phyloP scores from a whole-genome alignment of 2,329 filamentous ascomycete species.

The Onygenales sp. region DNA sequence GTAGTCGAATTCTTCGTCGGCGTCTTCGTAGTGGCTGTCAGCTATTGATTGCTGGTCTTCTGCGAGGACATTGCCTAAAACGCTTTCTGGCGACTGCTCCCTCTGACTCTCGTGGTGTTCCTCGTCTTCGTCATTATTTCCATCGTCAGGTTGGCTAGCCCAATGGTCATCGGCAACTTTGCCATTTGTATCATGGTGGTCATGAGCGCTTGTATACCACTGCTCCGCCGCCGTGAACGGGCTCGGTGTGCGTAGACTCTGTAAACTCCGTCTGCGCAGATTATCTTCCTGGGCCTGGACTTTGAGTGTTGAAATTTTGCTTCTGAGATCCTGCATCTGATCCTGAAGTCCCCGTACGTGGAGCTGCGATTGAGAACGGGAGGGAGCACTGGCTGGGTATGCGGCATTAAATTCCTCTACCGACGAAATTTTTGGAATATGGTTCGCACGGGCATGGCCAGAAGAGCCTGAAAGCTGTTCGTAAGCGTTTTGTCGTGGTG shows the following conservation, averaged over 20 bases:
- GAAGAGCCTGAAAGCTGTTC: neutral
- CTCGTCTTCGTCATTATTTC: neutral
- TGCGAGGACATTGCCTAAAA: neutral
- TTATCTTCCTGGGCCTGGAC: conserved; percentile 72
- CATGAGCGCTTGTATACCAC: conserved; percentile 38
- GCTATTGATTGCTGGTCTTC: conserved; percentile 22
- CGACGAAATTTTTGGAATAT: conserved; percentile 15
- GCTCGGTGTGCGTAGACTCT: conserved; percentile 64
- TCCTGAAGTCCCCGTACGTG: conserved; percentile 67
- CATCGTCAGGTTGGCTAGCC: neutral
- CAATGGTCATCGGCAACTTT: conserved; percentile 9
- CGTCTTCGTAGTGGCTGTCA: conserved; percentile 35
- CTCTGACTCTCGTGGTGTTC: neutral
- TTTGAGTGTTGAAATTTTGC: conserved; percentile 70
- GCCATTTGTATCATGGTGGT: conserved; percentile 22
- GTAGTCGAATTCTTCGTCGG: conserved; percentile 29
- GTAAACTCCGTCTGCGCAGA: conserved; percentile 65
- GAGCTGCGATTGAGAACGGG: conserved; percentile 61
- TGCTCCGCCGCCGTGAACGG: conserved; percentile 68
- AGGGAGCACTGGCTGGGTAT: conserved; percentile 39
- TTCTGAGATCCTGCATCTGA: conserved; percentile 77
- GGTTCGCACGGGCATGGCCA: neutral
- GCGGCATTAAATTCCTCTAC: conserved; percentile 27
- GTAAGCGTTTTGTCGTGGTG: neutral
- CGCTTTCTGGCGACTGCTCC: neutral